A percentile compares a stretch with the other conserved stretches of the same genome.
phyloP scores from a whole-genome alignment of 495 filamentous ascomycete genomes.

The Aspergillus baeticus region DNA sequence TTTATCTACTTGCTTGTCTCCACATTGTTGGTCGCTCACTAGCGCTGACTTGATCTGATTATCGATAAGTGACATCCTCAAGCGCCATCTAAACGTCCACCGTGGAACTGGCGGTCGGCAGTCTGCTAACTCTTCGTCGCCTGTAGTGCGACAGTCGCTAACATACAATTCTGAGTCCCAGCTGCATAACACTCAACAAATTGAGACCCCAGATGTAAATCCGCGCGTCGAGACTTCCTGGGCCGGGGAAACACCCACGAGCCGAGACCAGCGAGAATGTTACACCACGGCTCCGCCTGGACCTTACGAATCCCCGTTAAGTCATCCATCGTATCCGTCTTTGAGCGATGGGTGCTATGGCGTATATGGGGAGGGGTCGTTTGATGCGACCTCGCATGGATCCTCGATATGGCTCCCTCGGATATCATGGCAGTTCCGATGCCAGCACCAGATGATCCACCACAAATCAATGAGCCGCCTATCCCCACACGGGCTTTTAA shows the following conservation, averaged over 20 bases:
- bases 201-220: no score
- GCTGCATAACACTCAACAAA: no score
- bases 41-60: no score
- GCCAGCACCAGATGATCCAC: background rate
- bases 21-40: background rate
- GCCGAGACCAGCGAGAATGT: background rate
- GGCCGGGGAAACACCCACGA: background rate
- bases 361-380: constrained; percentile 2
- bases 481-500: no score
- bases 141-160: no score
- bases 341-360: constrained; percentile 1
- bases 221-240: no score
- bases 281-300: background rate
- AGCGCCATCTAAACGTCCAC: no score
- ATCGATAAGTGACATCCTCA: no score
- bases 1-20: background rate
- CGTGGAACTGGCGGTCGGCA: no score
- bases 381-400: constrained; percentile 6
- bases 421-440: background rate
- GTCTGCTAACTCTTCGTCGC: no score
- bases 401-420: constrained; percentile 1
- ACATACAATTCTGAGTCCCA: no score
- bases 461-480: background rate
- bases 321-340: background rate
- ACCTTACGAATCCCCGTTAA: background rate